Base-by-base conservation (phyloP, 228 moss, liverwort and hornwort genomes). In the Sphagnum fallax region DNA sequence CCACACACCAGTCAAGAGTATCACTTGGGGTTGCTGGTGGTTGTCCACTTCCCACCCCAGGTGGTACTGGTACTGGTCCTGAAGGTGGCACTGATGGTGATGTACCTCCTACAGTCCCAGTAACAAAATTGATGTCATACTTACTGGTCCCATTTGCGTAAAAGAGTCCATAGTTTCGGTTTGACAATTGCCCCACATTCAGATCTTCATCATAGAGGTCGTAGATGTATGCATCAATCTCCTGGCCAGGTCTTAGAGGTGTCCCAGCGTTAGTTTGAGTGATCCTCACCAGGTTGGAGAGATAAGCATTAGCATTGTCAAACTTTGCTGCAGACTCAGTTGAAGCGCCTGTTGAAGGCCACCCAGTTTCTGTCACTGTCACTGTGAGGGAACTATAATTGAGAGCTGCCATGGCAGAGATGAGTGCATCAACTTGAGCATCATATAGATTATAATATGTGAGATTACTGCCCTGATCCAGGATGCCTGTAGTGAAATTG, bases 321-420 rank as follows among this genome's bases (percentile, higher is more conserved):
- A 83, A 70, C 18, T 71, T 77, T 0, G 91, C 78, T 0, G 80
- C 91, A 32, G 76, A 69, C 53, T 91, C 93, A 48, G 50, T 69
- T 0, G 73, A 15, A 51, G 87, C 93, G 3, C 89, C 93, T 4
- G 87, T 82, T 6, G 93, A 93, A 3, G 93, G 93, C 93, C 93
- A 93, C 12, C 93, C 93, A 5, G 91, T 93, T 80, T 93, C 93
- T 5, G 85, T 85, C 1, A 93, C 91, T 1, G 86, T 72, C 16
- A 93, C 79, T 0, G 47, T 63, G 4, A 91, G 53, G 6, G 71
- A 7, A 1, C 82, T 78, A 6, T 78, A 72, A 76, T 93, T 93
- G 10, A 80, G 70, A 47, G 69, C 52, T 12, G 71, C 50, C 87
- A 93, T 80, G 4, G 93, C 91, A 0, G 93, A 77, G 60, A 85